A percentile compares a stretch with the other conserved stretches of the same genome.
phyloP scores from a whole-genome alignment of 2,329 filamentous ascomycete species.

The Xylaria sp. region DNA sequence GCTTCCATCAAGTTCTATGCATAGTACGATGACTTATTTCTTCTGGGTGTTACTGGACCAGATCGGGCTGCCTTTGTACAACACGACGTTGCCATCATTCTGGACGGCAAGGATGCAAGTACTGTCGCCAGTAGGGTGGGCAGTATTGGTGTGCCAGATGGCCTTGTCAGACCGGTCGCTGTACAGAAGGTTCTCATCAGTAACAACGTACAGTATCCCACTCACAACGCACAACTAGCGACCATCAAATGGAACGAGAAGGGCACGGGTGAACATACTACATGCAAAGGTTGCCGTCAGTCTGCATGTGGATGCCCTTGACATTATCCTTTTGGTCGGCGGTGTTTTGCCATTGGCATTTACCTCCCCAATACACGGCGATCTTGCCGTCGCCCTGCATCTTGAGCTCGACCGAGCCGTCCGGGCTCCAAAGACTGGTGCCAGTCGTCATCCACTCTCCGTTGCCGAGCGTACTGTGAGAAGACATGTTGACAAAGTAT shows the following conservation, averaged over 20 bases:
- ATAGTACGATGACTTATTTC: slow-evolving; percentile 2
- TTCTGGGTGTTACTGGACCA: slow-evolving; percentile 40
- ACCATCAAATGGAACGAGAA: background rate
- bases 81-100: slow-evolving; percentile 43
- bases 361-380: slow-evolving; percentile 39
- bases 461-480: slow-evolving; percentile 40
- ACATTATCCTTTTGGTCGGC: slow-evolving; percentile 35
- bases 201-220: background rate
- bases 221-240: too few species aligned
- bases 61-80: slow-evolving; percentile 43
- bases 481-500: slow-evolving; percentile 20
- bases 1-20: background rate
- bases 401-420: slow-evolving; percentile 41
- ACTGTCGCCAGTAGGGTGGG: slow-evolving; percentile 26
- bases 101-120: slow-evolving; percentile 40
- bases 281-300: slow-evolving; percentile 42
- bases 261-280: slow-evolving; percentile 36
- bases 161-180: slow-evolving; percentile 27
- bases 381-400: slow-evolving; percentile 44
- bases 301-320: slow-evolving; percentile 41
- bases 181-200: background rate
- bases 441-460: slow-evolving; percentile 41
- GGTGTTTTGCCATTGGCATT: slow-evolving; percentile 41
- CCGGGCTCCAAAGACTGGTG: slow-evolving; percentile 39
- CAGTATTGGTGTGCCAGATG: slow-evolving; percentile 41